Evolutionary conservation across 2,329 filamentous ascomycete genomes (phyloP).

Genomic region (Ceratocystis diversiconidia): DNA sequence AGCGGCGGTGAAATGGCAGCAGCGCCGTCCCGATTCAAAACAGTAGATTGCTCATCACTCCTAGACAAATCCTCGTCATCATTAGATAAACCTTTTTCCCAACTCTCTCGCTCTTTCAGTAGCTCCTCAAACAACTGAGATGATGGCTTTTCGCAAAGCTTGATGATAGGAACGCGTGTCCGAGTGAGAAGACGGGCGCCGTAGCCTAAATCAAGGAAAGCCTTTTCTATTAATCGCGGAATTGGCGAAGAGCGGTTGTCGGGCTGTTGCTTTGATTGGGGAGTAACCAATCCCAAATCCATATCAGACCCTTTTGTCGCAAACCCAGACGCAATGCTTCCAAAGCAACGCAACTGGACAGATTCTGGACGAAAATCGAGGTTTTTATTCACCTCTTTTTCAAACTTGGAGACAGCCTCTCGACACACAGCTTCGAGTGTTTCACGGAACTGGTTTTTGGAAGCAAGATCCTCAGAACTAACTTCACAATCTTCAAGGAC

Average conservation of each 20-base stretch:
- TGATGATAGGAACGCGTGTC: constrained; percentile 76
- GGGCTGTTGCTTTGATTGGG: constrained; percentile 39
- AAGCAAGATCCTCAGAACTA: constrained; percentile 43
- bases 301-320: constrained; percentile 80
- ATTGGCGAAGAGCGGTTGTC: constrained; percentile 46
- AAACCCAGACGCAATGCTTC: constrained; percentile 72
- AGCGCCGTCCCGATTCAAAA: neutral
- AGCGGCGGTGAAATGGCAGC: neutral
- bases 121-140: constrained; percentile 46
- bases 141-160: constrained; percentile 61
- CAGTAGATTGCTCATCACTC: neutral
- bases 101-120: constrained; percentile 50
- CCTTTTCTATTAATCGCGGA: constrained; percentile 61
- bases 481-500: constrained; percentile 50
- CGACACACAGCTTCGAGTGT: constrained; percentile 52
- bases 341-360: constrained; percentile 63
- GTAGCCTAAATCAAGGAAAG: constrained; percentile 54
- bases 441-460: constrained; percentile 57
- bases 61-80: constrained; percentile 4
- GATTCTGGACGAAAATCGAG: constrained; percentile 37
- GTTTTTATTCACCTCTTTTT: constrained; percentile 29
- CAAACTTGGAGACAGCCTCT: constrained; percentile 40
- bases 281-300: constrained; percentile 68
- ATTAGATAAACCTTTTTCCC: constrained; percentile 43
- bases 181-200: constrained; percentile 64